Conservation (phyloP, 305 asterid species). For the Fraxinus paxiana region DNA sequence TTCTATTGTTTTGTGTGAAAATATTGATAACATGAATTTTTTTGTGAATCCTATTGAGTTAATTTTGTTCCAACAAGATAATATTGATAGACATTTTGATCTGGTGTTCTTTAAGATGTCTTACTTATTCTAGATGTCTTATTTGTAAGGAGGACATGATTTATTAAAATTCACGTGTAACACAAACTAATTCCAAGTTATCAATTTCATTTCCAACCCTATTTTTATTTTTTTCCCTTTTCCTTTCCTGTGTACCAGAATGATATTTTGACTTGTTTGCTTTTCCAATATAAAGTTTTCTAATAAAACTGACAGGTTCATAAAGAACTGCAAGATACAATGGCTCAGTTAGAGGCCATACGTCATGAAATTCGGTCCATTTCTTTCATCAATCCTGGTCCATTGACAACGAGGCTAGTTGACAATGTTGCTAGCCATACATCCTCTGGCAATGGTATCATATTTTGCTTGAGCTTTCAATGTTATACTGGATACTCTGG, state of each 20-base stretch:
- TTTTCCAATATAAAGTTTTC: constrained; percentile 7
- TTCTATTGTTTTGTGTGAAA: background rate
- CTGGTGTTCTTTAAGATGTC: background rate
- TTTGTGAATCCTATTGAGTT: background rate
- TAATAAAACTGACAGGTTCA: constrained; percentile 47
- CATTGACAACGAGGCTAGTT: constrained; percentile 58
- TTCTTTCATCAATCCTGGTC: constrained; percentile 71
- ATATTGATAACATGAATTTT: background rate
- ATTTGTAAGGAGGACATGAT: background rate
- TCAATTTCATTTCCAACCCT: background rate
- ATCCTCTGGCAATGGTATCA: constrained; percentile 36
- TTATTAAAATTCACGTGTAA: background rate
- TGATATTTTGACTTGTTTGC: background rate
- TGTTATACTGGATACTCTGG: background rate
- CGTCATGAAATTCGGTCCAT: constrained; percentile 68
- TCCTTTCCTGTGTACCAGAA: background rate
- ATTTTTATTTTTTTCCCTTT: background rate
- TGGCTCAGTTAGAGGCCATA: constrained; percentile 82
- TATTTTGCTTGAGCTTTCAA: background rate
- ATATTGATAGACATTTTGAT: background rate
- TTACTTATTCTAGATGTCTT: background rate
- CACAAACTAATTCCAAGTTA: background rate
- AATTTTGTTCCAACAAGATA: background rate
- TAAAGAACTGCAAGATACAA: constrained; percentile 79
- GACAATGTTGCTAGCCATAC: constrained; percentile 47